A percentile compares a stretch with the other conserved stretches of the same genome.
phyloP scores from a whole-genome alignment of 495 filamentous ascomycete species.

The Ascobolus immersus region DNA sequence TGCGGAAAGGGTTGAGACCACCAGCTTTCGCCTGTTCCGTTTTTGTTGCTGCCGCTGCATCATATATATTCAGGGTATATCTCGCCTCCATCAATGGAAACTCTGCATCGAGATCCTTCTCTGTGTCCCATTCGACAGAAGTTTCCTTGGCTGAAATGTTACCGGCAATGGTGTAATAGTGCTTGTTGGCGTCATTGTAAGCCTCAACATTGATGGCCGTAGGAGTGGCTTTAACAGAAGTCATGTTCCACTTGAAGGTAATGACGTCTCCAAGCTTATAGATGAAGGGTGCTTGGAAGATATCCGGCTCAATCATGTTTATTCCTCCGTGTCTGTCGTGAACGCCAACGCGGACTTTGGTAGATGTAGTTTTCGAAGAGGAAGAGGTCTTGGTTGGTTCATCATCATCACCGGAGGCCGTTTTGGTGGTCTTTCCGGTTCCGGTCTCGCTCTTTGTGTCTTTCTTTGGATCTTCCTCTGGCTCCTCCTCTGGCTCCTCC shows the following conservation, averaged over 20 bases:
- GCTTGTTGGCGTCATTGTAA: slow-evolving; percentile 30
- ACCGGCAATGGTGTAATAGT: slow-evolving; percentile 37
- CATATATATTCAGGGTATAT: slow-evolving; percentile 69
- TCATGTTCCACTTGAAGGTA: slow-evolving; percentile 91
- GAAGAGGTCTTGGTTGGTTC: no score
- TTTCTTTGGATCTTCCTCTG: no score
- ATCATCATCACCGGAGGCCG: no score
- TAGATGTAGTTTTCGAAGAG: no score
- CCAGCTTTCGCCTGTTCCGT: no score
- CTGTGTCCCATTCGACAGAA: slow-evolving; percentile 53
- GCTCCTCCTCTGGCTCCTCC: no score
- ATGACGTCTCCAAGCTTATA: slow-evolving; percentile 73
- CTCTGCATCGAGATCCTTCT: slow-evolving; percentile 34
- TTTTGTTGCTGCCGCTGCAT: slow-evolving; percentile 40
- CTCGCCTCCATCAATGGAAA: slow-evolving; percentile 37
- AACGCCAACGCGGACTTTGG: no score
- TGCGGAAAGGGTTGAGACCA: slow-evolving; percentile 32
- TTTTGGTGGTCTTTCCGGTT: no score
- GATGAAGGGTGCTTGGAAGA: slow-evolving; percentile 33
- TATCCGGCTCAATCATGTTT: slow-evolving; percentile 50
- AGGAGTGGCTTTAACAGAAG: slow-evolving; percentile 51
- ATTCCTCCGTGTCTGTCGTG: slow-evolving; percentile 59
- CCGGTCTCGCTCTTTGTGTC: no score
- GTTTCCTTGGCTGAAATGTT: slow-evolving; percentile 37
- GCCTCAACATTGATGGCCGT: slow-evolving; percentile 59